Percentiles rank a stretch among this genome's conserved stretches.
phyloP scores from a whole-genome alignment of 129 eudicot species.

The Cynara cardunculus region DNA sequence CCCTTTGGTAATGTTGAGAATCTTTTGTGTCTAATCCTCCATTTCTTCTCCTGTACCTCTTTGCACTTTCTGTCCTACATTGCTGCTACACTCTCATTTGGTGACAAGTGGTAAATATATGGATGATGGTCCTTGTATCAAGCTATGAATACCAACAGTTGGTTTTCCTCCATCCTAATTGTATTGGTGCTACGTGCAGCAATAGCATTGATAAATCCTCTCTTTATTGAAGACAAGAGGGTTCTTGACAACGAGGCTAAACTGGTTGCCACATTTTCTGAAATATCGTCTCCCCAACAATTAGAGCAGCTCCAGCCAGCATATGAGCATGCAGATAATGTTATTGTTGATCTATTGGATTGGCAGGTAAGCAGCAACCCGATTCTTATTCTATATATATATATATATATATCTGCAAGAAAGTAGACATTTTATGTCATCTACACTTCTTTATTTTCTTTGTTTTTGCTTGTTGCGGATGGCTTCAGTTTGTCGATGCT shows the following conservation, averaged over 20 bases:
- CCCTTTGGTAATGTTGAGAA: not conserved
- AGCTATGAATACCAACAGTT: not conserved
- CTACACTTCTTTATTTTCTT: slow-evolving; percentile 2
- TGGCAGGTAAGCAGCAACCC: slow-evolving; percentile 78
- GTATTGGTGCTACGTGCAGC: slow-evolving; percentile 46
- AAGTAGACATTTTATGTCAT: not conserved
- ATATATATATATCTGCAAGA: not conserved
- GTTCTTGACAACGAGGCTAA: slow-evolving; percentile 39
- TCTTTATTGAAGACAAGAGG: slow-evolving; percentile 57
- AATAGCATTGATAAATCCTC: slow-evolving; percentile 65
- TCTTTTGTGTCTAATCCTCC: not conserved
- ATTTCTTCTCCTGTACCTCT: not conserved
- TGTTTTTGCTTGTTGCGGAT: not conserved
- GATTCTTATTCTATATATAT: slow-evolving; percentile 8
- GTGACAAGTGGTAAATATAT: not conserved
- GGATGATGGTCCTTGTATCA: not conserved
- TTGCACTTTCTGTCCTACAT: not conserved
- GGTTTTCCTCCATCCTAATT: slow-evolving; percentile 16
- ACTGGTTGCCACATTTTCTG: slow-evolving; percentile 61
- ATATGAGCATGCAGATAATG: slow-evolving; percentile 49
- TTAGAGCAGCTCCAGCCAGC: slow-evolving; percentile 54
- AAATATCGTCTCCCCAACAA: slow-evolving; percentile 71
- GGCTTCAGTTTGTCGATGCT: not conserved
- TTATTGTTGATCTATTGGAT: slow-evolving; percentile 71
- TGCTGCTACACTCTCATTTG: not conserved